These are phyloP conservation scores for Sanchytrium tribonematis DNA, from an alignment of 371 early-diverging fungal species.

Conservation along the genomic window DNA sequence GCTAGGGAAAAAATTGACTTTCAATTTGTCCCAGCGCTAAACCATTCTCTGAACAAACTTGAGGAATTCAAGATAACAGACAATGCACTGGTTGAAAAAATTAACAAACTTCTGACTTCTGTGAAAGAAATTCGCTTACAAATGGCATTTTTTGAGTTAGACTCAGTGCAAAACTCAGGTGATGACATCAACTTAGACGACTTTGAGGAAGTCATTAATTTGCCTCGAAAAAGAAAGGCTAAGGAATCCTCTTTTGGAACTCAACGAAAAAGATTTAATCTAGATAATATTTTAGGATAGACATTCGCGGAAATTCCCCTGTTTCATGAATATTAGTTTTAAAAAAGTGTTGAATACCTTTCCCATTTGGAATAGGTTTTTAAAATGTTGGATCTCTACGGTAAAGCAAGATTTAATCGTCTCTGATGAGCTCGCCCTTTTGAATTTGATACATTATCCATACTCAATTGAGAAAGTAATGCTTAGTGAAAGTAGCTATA, in stretches of 20 bases:
- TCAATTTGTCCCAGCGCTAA: background rate
- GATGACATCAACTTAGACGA: background rate
- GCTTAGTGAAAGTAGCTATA: background rate
- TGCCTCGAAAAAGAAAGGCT: slow-evolving; percentile 9
- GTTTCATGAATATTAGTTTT: background rate
- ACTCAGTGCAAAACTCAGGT: background rate
- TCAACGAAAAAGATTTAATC: too few relatives aligned
- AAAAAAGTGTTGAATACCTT: background rate
- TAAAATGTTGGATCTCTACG: slow-evolving; percentile 25
- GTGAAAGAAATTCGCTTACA: background rate
- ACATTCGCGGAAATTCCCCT: background rate
- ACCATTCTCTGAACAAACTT: background rate
- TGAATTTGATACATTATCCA: background rate
- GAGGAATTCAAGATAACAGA: background rate
- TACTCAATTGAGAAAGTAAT: background rate
- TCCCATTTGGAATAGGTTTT: slow-evolving; percentile 8
- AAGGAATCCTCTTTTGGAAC: slow-evolving; percentile 11
- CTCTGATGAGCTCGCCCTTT: background rate
- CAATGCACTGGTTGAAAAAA: background rate
- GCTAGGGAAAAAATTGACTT: background rate
- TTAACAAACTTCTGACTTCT: background rate
- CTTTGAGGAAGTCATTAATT: background rate
- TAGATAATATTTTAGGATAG: slow-evolving; percentile 4
- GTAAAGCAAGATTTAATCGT: background rate
- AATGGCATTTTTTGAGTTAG: background rate